Evolutionary conservation across 345 rosid genomes (phyloP).

Genomic region (Erucastrum elatum): DNA sequence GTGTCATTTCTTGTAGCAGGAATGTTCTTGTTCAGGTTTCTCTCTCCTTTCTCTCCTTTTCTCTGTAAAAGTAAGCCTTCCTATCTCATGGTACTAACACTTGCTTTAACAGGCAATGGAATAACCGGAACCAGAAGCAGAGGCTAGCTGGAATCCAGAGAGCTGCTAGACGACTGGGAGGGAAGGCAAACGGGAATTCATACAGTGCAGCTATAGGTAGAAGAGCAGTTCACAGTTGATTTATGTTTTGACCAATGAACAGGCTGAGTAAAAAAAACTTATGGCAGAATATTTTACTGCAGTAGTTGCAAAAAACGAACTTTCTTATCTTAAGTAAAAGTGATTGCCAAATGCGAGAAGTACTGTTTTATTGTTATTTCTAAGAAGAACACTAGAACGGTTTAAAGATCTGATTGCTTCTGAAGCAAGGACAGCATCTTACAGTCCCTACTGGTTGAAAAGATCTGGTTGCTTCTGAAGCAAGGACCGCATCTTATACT

Average conservation of each 20-base stretch:
- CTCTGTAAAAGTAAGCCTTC: neutral
- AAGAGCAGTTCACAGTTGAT: conserved; percentile 27
- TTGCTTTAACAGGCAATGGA: conserved; percentile 24
- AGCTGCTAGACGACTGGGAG: conserved; percentile 61
- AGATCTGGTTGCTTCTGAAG: no score
- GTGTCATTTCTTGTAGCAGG: conserved; percentile 80
- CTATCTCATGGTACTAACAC: neutral
- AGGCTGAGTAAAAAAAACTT: conserved; percentile 15
- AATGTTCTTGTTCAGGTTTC: conserved; percentile 58
- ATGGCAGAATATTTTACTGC: neutral
- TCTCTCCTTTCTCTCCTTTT: neutral
- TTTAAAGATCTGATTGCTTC: no score
- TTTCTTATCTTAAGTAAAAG: conserved; percentile 13
- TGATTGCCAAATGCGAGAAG: conserved; percentile 12
- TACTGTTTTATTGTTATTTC: neutral
- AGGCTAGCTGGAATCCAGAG: conserved; percentile 44
- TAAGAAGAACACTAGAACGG: neutral
- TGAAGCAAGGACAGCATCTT: no score
- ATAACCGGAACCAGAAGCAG: conserved; percentile 36
- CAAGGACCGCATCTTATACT: no score
- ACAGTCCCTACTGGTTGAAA: no score
- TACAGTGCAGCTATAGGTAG: conserved; percentile 41
- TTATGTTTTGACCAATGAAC: conserved; percentile 14
- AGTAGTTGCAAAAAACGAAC: conserved; percentile 13
- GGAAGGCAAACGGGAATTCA: conserved; percentile 42